Evolutionary conservation across 805 yeast species (phyloP).

Genomic region (Candida ovalis): DNA sequence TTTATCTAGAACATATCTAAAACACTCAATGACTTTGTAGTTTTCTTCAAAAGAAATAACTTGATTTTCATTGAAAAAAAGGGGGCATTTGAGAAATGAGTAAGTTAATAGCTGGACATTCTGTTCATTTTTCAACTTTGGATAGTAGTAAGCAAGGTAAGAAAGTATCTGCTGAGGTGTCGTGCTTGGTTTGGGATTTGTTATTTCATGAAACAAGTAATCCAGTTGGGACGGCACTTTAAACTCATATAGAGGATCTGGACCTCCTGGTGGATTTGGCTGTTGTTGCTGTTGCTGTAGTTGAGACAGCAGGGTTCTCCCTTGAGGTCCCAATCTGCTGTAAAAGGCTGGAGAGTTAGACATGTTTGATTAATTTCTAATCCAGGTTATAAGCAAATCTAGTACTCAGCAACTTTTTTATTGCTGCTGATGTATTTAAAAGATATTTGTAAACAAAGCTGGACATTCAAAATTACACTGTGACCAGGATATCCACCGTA

Average conservation of each 20-base stretch:
- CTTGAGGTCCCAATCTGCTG: conserved; percentile 24
- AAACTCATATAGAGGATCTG: not conserved
- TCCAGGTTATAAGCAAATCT: no score
- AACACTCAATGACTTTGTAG: conserved; percentile 44
- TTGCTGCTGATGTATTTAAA: no score
- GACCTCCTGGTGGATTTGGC: not conserved
- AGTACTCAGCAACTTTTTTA: no score
- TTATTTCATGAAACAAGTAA: conserved; percentile 40
- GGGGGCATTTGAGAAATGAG: conserved; percentile 41
- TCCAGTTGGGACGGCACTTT: conserved; percentile 41
- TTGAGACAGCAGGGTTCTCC: conserved; percentile 19
- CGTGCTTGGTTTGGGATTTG: conserved; percentile 35
- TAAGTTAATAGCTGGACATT: conserved; percentile 43
- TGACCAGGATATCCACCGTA: no score
- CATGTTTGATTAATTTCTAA: no score
- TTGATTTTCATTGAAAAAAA: conserved; percentile 25
- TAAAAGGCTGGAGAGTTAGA: not conserved
- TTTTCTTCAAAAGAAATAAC: conserved; percentile 29
- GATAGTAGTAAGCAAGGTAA: conserved; percentile 48
- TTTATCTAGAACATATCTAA: conserved; percentile 41
- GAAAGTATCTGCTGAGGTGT: conserved; percentile 34
- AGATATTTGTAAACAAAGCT: no score
- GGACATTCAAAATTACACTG: no score
- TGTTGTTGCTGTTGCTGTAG: conserved; percentile 7
- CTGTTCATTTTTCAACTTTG: conserved; percentile 43